Percentiles rank a stretch among this genome's conserved stretches.
Conservation (phyloP, 2,329 filamentous ascomycete species). For the Colletotrichum sidae region DNA sequence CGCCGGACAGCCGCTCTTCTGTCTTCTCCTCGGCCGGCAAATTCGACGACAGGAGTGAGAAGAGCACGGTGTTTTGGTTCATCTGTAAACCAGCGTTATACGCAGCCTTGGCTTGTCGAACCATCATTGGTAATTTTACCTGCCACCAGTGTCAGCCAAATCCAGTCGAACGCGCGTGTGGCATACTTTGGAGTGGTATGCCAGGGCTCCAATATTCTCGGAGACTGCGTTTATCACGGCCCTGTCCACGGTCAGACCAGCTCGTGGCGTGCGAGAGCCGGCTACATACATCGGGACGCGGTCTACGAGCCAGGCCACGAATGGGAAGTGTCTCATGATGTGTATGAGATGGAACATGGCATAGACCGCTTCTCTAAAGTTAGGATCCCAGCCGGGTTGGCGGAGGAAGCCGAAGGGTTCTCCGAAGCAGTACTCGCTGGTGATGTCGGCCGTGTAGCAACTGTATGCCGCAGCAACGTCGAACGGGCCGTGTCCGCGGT, state of each 20-base stretch:
- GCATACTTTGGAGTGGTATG: slow-evolving; percentile 1
- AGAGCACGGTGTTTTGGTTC: slow-evolving; percentile 9
- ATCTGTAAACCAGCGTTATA: slow-evolving; percentile 2
- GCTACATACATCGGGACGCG: slow-evolving; percentile 26
- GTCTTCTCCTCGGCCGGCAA: slow-evolving; percentile 51
- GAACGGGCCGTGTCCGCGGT: slow-evolving; percentile 22
- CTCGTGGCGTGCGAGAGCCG: too few relatives aligned
- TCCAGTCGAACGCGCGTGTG: too few relatives aligned
- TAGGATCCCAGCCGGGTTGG: slow-evolving; percentile 27
- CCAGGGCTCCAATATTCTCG: slow-evolving; percentile 13
- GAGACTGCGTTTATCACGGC: slow-evolving; percentile 5
- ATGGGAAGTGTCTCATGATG: slow-evolving; percentile 34
- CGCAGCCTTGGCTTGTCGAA: slow-evolving; percentile 6
- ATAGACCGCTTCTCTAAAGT: slow-evolving; percentile 30
- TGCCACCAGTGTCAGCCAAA: neutral
- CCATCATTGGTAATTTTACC: slow-evolving; percentile 3
- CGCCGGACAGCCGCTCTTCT: slow-evolving; percentile 47
- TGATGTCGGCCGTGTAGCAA: slow-evolving; percentile 43
- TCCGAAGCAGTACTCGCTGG: slow-evolving; percentile 45
- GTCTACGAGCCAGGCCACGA: slow-evolving; percentile 21
- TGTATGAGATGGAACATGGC: slow-evolving; percentile 34
- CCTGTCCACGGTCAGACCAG: neutral
- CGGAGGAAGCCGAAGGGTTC: slow-evolving; percentile 34
- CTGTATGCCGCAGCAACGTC: slow-evolving; percentile 31
- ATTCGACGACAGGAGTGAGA: slow-evolving; percentile 41